phyloP scores from a whole-genome alignment of 2,329 filamentous ascomycete genomes.

The Stylonectria norvegica region DNA sequence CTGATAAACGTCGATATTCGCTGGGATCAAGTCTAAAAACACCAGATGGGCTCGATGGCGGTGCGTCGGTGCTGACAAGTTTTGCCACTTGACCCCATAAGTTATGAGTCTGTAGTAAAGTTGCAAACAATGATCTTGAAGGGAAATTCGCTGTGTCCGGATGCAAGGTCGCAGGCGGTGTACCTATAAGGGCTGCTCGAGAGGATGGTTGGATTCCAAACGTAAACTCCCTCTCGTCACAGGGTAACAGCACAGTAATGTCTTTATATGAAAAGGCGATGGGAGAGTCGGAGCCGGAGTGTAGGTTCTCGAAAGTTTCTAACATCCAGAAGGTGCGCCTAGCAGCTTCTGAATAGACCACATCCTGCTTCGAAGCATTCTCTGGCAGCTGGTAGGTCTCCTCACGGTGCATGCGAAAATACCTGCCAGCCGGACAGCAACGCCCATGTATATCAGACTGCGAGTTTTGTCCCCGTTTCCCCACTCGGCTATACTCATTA shows the following conservation, averaged over 20 bases:
- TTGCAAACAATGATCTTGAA: background rate
- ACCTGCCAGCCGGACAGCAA: background rate
- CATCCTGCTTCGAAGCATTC: background rate
- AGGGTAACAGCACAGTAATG: slow-evolving; percentile 1
- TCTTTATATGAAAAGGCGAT: background rate
- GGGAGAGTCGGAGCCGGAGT: background rate
- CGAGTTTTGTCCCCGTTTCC: background rate
- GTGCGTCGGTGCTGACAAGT: background rate
- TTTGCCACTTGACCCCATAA: slow-evolving; percentile 1
- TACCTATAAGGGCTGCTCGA: background rate
- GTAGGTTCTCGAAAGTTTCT: background rate
- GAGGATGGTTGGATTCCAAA: background rate
- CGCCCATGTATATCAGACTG: background rate
- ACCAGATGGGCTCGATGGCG: background rate
- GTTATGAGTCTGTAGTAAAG: background rate
- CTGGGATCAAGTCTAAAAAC: background rate
- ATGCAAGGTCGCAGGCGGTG: background rate
- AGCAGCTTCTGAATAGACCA: background rate
- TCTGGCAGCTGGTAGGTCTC: slow-evolving; percentile 1
- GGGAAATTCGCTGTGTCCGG: background rate
- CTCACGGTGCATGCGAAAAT: slow-evolving; percentile 2
- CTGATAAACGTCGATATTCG: background rate
- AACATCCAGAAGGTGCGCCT: slow-evolving; percentile 1
- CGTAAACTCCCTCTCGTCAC: background rate
- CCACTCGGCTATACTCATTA: background rate